Percentiles rank a stretch among this genome's conserved stretches.
Evolutionary conservation across 1,139 yeast genomes (phyloP).

Genomic region (Yamadazyma sp.): DNA sequence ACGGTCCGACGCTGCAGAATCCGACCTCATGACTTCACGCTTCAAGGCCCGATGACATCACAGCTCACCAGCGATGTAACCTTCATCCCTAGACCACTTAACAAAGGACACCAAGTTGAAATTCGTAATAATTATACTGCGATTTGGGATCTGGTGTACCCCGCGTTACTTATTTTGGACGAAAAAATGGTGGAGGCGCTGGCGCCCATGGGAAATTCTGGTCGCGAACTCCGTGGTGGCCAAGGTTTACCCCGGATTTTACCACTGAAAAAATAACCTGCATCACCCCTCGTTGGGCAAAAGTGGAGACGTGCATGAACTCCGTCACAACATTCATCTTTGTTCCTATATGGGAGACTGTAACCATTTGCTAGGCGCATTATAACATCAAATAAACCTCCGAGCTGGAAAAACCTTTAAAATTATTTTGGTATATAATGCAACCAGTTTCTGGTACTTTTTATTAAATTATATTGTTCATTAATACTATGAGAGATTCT

Average conservation of each 20-base stretch:
- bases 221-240: background rate
- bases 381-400: conserved; percentile 1
- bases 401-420: background rate
- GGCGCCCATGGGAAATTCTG: background rate
- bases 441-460: background rate
- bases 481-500: background rate
- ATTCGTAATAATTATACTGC: background rate
- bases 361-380: background rate
- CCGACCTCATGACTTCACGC: too few relatives aligned
- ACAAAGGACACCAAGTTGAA: background rate
- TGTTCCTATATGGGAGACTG: background rate
- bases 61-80: too few relatives aligned
- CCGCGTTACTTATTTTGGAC: conserved; percentile 1
- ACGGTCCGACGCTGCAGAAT: too few relatives aligned
- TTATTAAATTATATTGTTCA: background rate
- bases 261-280: background rate
- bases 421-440: background rate
- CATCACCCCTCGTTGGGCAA: background rate
- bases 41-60: too few relatives aligned
- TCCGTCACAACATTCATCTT: background rate
- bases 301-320: background rate
- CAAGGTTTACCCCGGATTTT: background rate
- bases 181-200: background rate
- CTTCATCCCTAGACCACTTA: too few relatives aligned
- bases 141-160: background rate